Percentiles rank a stretch among this genome's conserved stretches.
Conservation (phyloP, 306 rosid species). For the Medicago arabica region DNA sequence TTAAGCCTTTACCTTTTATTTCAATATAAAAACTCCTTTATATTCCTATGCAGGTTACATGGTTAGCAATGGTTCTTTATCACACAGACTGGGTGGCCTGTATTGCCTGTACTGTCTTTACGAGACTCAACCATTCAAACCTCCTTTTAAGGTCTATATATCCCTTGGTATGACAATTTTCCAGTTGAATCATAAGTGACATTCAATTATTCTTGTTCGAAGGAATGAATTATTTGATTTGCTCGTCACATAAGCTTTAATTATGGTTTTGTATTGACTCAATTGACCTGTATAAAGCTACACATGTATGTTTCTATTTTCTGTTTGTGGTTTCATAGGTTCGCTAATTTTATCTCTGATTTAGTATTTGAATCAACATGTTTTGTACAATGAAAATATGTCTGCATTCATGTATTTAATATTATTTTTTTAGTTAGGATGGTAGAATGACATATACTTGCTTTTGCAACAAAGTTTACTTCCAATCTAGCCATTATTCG, state of each 20-base stretch:
- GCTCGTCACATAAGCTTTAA: conserved; percentile 4
- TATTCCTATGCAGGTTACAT: conserved; percentile 66
- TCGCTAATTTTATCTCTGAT: conserved; percentile 7
- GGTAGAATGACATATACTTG: background rate
- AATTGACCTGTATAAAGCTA: background rate
- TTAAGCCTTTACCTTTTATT: conserved; percentile 19
- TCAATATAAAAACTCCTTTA: conserved; percentile 19
- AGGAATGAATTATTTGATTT: background rate
- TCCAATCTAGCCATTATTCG: background rate
- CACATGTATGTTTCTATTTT: conserved; percentile 5
- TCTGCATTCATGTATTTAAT: conserved; percentile 3
- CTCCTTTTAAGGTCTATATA: conserved; percentile 75
- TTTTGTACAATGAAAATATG: background rate
- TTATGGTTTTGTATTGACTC: conserved; percentile 9
- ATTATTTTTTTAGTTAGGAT: background rate
- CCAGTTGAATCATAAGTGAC: background rate
- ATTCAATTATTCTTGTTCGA: conserved; percentile 5
- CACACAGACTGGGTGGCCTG: conserved; percentile 74
- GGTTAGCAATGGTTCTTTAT: conserved; percentile 54
- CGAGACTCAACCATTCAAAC: conserved; percentile 86
- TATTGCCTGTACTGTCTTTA: conserved; percentile 84
- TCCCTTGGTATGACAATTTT: conserved; percentile 67
- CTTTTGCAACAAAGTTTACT: background rate
- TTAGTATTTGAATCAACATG: conserved; percentile 12
- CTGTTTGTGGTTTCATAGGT: conserved; percentile 9